Conservation (phyloP, 306 rosid species). For the Glycine tomentella region DNA sequence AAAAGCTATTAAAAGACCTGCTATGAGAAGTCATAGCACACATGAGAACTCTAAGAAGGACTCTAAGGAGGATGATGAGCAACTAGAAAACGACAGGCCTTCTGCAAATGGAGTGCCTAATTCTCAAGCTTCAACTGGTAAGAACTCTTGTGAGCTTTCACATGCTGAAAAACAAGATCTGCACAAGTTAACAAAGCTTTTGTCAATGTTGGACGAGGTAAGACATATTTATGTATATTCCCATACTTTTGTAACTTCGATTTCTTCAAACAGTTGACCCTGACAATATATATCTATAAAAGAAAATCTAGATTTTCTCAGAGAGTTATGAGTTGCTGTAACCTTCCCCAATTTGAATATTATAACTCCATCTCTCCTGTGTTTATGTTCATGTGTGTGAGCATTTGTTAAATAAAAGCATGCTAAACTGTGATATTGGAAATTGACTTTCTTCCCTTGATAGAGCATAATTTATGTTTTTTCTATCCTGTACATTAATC, state of each 20-base stretch:
- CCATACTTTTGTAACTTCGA: not conserved
- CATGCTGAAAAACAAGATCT: slow-evolving; percentile 78
- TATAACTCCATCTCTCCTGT: not conserved
- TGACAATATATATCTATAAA: not conserved
- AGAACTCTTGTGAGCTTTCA: slow-evolving; percentile 67
- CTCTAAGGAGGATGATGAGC: slow-evolving; percentile 57
- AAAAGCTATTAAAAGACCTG: slow-evolving; percentile 61
- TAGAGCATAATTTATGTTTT: not conserved
- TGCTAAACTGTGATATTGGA: not conserved
- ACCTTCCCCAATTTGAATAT: slow-evolving; percentile 5
- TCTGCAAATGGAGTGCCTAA: slow-evolving; percentile 55
- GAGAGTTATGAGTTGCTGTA: not conserved
- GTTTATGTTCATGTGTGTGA: not conserved
- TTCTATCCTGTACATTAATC: not conserved
- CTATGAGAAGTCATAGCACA: slow-evolving; percentile 50
- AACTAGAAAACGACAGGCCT: slow-evolving; percentile 55
- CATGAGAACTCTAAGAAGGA: slow-evolving; percentile 50
- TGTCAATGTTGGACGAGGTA: slow-evolving; percentile 89
- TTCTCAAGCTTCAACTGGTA: slow-evolving; percentile 59
- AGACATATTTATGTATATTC: slow-evolving; percentile 17
- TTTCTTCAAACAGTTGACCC: slow-evolving; percentile 4
- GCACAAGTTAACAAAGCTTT: slow-evolving; percentile 74
- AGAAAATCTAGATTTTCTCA: not conserved
- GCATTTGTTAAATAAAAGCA: not conserved
- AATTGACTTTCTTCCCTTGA: not conserved